Conservation (phyloP, 2,329 filamentous ascomycete genomes). For the Drechslerella coelobrocha region DNA sequence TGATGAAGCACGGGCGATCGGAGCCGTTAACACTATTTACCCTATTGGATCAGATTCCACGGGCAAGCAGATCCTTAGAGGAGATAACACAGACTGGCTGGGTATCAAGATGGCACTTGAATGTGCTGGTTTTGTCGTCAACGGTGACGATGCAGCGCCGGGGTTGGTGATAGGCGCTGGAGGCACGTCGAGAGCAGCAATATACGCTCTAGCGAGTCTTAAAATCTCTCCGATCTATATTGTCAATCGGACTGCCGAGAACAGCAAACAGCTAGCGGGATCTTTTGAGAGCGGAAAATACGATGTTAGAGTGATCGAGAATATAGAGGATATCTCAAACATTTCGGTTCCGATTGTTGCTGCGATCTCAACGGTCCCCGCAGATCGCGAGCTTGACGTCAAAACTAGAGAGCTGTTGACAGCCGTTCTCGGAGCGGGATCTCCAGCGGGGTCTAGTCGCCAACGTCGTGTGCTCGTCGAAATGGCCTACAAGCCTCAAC, state of each 20-base stretch:
- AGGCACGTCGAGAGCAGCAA: conserved; percentile 87
- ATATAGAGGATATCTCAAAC: conserved; percentile 62
- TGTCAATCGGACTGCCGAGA: conserved; percentile 75
- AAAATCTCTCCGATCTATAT: conserved; percentile 86
- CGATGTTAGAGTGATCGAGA: conserved; percentile 67
- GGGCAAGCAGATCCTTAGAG: conserved; percentile 68
- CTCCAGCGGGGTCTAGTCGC: conserved; percentile 58
- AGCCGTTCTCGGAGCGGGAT: conserved; percentile 61
- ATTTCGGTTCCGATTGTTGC: conserved; percentile 64
- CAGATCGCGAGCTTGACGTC: conserved; percentile 79
- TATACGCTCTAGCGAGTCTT: conserved; percentile 84
- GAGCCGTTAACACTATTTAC: conserved; percentile 93
- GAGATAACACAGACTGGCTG: conserved; percentile 94
- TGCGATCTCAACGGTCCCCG: conserved; percentile 84
- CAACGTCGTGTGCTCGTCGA: conserved; percentile 73
- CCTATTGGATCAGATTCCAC: conserved; percentile 60
- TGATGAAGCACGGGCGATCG: conserved; percentile 79
- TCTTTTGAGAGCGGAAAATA: conserved; percentile 78
- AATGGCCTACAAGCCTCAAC: conserved; percentile 92
- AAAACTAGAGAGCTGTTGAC: conserved; percentile 71
- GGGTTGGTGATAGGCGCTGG: conserved; percentile 89
- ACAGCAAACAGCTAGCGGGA: conserved; percentile 71
- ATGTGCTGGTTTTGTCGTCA: conserved; percentile 67
- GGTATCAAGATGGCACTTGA: conserved; percentile 85
- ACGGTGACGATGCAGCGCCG: conserved; percentile 60